Evolutionary conservation across 257 asterid species (phyloP).

Genomic region (Salvia rosmarinus): DNA sequence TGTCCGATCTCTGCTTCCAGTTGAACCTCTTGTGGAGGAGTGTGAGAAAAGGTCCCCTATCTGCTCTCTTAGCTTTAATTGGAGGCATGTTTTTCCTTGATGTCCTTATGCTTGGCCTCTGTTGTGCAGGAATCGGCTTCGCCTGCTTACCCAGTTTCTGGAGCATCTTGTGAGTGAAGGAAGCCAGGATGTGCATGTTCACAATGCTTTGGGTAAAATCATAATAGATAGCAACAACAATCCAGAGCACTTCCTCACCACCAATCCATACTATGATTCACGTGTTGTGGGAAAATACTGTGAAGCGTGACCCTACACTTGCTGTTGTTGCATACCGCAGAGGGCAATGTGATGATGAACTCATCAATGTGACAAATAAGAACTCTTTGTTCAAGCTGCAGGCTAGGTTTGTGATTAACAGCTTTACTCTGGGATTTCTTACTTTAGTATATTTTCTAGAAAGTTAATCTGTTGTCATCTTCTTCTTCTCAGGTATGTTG

Average conservation of each 20-base stretch:
- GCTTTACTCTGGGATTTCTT: slow-evolving; percentile 14
- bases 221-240: slow-evolving; percentile 95
- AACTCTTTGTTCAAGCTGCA: slow-evolving; percentile 92
- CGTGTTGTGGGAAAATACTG: slow-evolving; percentile 96
- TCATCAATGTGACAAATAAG: slow-evolving; percentile 85
- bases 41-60: slow-evolving; percentile 83
- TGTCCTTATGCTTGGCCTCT: slow-evolving; percentile 29
- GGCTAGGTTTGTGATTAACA: slow-evolving; percentile 67
- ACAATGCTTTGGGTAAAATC: slow-evolving; percentile 95
- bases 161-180: slow-evolving; percentile 99
- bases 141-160: slow-evolving; percentile 88
- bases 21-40: slow-evolving; percentile 93
- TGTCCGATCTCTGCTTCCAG: slow-evolving; percentile 93
- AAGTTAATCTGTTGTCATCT: slow-evolving; percentile 22
- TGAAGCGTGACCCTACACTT: slow-evolving; percentile 97
- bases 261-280: slow-evolving; percentile 92
- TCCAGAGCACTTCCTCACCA: slow-evolving; percentile 97
- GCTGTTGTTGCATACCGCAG: slow-evolving; percentile 96
- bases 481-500: slow-evolving; percentile 71
- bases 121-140: slow-evolving; percentile 81
- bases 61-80: slow-evolving; percentile 7
- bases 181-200: slow-evolving; percentile 97
- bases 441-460: slow-evolving; percentile 2
- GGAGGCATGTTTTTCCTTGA: slow-evolving; percentile 11
- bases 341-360: slow-evolving; percentile 97